Evolutionary conservation across 208 protist genomes (phyloP).

Genomic region (Zelonia costaricensis): DNA sequence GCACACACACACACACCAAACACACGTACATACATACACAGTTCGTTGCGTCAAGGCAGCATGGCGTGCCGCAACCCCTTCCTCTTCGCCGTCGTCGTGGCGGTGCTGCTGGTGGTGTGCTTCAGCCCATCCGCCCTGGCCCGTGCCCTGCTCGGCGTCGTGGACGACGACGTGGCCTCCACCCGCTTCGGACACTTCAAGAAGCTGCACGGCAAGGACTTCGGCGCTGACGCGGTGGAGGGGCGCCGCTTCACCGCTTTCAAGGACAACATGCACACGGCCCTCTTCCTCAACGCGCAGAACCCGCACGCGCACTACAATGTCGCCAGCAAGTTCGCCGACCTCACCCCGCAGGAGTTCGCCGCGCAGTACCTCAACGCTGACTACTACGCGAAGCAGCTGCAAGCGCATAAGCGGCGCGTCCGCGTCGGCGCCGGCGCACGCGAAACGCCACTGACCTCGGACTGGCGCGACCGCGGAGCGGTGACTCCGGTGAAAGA

Average conservation of each 20-base stretch:
- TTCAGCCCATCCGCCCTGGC: conserved; percentile 4
- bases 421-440: conserved; percentile 8
- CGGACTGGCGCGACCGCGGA: conserved; percentile 88
- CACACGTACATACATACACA: neutral
- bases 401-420: conserved; percentile 5
- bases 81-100: conserved; percentile 15
- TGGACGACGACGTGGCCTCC: conserved; percentile 12
- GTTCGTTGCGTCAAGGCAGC: neutral
- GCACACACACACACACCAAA: neutral
- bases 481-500: conserved; percentile 94
- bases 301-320: conserved; percentile 72
- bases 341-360: conserved; percentile 63
- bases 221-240: conserved; percentile 54
- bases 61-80: conserved; percentile 24
- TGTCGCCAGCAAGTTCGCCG: conserved; percentile 42
- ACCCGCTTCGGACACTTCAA: conserved; percentile 73
- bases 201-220: conserved; percentile 61
- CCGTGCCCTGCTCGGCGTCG: neutral
- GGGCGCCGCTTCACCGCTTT: conserved; percentile 55
- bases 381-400: conserved; percentile 16
- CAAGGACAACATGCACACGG: conserved; percentile 53
- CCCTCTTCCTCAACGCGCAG: conserved; percentile 23
- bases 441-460: neutral
- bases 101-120: conserved; percentile 14
- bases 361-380: conserved; percentile 35